Percentiles rank a stretch among this genome's conserved stretches.
Evolutionary conservation across 768 basidiomycete genomes (phyloP).

Genomic region (Saitozyma sp.): DNA sequence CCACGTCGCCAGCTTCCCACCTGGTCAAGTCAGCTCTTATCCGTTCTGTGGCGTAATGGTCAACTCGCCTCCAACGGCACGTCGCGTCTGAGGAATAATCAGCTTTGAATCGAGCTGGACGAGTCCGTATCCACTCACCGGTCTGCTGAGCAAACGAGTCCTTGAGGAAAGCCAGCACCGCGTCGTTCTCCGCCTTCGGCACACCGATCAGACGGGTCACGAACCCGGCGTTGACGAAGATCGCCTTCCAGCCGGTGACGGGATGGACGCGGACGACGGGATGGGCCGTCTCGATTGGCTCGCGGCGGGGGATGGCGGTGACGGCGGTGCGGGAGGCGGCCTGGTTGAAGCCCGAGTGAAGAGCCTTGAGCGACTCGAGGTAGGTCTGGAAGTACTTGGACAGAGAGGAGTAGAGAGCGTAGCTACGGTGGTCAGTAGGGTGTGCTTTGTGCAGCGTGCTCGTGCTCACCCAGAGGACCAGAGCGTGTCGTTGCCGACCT

Average conservation of each 20-base stretch:
- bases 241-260: constrained; percentile 77
- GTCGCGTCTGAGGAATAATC: constrained; percentile 24
- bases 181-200: constrained; percentile 79
- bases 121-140: background rate
- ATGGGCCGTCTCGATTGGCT: constrained; percentile 60
- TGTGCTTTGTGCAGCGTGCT: background rate
- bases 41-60: too few relatives aligned
- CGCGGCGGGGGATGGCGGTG: constrained; percentile 68
- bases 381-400: constrained; percentile 74
- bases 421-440: constrained; percentile 54
- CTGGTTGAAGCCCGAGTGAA: constrained; percentile 76
- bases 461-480: constrained; percentile 71
- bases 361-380: constrained; percentile 69
- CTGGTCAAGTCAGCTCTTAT: background rate
- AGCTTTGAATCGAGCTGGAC: too few relatives aligned
- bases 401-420: constrained; percentile 78
- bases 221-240: constrained; percentile 83
- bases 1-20: constrained; percentile 74
- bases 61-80: constrained; percentile 25
- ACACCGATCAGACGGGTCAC: constrained; percentile 75
- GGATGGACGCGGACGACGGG: constrained; percentile 83
- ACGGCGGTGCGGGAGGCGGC: constrained; percentile 72
- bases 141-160: constrained; percentile 60
- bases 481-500: constrained; percentile 74
- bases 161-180: constrained; percentile 69